phyloP scores from a whole-genome alignment of 1,139 yeast species.

The Kodamaea derodonti region DNA sequence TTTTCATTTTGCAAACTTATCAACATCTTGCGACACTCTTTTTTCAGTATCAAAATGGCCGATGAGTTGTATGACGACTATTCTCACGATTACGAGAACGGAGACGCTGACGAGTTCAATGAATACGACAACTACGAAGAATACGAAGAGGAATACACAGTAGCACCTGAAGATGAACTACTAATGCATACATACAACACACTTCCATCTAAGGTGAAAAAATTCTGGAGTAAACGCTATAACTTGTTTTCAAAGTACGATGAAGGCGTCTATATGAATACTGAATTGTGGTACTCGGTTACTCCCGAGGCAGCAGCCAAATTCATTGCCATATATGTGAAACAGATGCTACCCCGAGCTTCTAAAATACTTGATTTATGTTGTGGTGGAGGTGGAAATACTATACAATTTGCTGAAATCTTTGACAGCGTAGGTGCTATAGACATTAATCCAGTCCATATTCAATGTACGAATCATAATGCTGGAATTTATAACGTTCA shows the following conservation, averaged over 20 bases:
- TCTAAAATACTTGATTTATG: constrained; percentile 61
- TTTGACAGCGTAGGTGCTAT: constrained; percentile 62
- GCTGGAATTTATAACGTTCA: constrained; percentile 64
- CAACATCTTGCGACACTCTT: no score
- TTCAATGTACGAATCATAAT: constrained; percentile 68
- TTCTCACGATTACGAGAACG: no score
- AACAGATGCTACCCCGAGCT: constrained; percentile 40
- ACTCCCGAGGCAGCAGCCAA: constrained; percentile 79
- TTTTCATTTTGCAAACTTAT: no score
- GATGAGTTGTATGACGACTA: constrained; percentile 13
- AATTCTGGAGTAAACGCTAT: constrained; percentile 62
- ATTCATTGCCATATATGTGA: constrained; percentile 56
- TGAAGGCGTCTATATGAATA: constrained; percentile 68
- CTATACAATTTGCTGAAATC: constrained; percentile 70
- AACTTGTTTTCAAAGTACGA: constrained; percentile 57
- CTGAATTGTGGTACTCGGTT: constrained; percentile 86
- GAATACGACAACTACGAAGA: background rate
- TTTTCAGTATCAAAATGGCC: no score
- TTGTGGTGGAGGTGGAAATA: constrained; percentile 96
- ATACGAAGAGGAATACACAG: background rate
- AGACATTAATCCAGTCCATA: constrained; percentile 59
- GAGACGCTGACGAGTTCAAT: background rate
- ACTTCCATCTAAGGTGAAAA: constrained; percentile 40
- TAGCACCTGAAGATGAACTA: constrained; percentile 22
- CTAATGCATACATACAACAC: constrained; percentile 38